Base-by-base conservation (phyloP, 169 alveolate species). In the Cryptosporidium ryanae region DNA sequence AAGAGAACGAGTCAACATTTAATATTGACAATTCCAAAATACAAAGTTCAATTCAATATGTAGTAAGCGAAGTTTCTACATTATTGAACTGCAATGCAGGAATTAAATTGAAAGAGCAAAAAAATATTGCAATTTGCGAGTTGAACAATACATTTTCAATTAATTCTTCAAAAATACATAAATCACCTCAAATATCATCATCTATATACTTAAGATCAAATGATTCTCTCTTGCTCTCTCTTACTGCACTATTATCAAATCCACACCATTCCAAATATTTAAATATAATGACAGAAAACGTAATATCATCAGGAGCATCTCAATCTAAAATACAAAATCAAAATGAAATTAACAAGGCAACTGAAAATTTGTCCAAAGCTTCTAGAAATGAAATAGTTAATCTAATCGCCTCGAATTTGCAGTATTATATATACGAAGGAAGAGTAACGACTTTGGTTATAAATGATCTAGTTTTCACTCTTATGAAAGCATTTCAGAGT, bases 201-300 rank as follows among this genome's bases (percentile, higher is more conserved):
- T 54, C 61, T 0, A 48, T 76, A 57, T 27, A 43, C 12, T 21
- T 76, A 21, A 55, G 64, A 38, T 76, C 87, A 15, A 61, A 59
- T 48, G 54, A 61, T 23, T 38, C 87, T 13, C 71, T 76, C 23
- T 38, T 76, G 25, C 71, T 76, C 25, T 76, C 87, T 57, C 87
- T 76, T 38, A 76, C 87, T 38, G 87, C 87, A 32, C 61, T 76
- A 18, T 21, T 76, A 44, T 55, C 87, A 59, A 76, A 76, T 76
- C 87, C 87, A 13, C 87, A 76, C 13, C 87, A 76, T 44, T 23
- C 87, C 3, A 76, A 38, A 7, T 76, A 61, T 32, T 50, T 68
- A 52, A 68, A 34, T 68, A 4, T 52, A 29, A 68, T 68, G 83
- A 61, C 87, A 17, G 64, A 59, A 23, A 76, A 76, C 59, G 21